These are phyloP conservation scores for Chaetoscypha palmicola DNA, from an alignment of 2,329 filamentous ascomycete genomes.

Conservation along the genomic window DNA sequence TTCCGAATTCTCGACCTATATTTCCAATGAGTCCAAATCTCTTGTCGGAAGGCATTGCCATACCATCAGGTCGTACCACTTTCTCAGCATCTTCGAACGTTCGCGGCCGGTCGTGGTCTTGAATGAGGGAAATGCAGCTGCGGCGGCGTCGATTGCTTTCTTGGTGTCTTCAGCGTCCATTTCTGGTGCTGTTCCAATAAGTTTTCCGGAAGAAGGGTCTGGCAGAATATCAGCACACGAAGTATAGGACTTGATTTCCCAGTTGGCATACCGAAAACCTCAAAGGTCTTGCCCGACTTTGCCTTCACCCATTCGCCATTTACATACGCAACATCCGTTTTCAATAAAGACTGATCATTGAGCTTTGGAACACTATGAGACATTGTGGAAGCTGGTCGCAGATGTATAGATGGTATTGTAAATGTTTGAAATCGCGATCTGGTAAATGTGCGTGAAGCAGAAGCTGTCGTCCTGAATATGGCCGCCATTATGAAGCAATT, in stretches of 20 bases:
- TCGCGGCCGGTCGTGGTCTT: constrained; percentile 66
- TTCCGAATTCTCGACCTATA: constrained; percentile 59
- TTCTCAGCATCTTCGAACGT: constrained; percentile 65
- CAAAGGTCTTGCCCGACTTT: constrained; percentile 83
- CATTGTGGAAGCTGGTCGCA: constrained; percentile 23
- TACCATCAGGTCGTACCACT: constrained; percentile 75
- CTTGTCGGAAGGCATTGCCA: no score
- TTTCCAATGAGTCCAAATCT: no score
- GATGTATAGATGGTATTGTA: constrained; percentile 20
- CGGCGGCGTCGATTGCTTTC: constrained; percentile 76
- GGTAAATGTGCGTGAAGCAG: constrained; percentile 16
- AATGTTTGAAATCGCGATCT: constrained; percentile 23
- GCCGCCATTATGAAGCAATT: constrained; percentile 18
- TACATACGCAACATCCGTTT: constrained; percentile 73
- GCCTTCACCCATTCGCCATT: constrained; percentile 90
- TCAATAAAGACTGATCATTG: constrained; percentile 74
- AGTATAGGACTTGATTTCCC: not conserved
- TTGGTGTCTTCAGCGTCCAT: constrained; percentile 73
- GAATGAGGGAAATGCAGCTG: constrained; percentile 66
- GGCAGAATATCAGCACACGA: constrained; percentile 4
- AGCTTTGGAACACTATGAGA: constrained; percentile 45
- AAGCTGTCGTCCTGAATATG: constrained; percentile 19
- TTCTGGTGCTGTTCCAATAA: constrained; percentile 80
- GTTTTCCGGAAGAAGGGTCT: constrained; percentile 77
- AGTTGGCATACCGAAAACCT: constrained; percentile 57